These are phyloP conservation scores for Camelina sativa DNA, from an alignment of 345 rosid species.

Conservation along the genomic window DNA sequence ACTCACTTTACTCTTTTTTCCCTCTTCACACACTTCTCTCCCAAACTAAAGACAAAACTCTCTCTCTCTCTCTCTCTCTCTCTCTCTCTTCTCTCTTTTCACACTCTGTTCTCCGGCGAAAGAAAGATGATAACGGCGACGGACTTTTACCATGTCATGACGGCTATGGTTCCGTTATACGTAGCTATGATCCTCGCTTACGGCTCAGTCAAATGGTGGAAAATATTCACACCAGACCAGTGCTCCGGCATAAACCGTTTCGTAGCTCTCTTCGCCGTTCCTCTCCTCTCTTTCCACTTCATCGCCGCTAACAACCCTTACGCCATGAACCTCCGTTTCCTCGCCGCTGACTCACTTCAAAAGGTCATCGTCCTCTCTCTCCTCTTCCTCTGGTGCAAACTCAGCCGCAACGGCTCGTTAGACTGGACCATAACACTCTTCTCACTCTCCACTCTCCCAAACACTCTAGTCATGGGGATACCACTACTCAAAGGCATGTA, in stretches of 20 bases:
- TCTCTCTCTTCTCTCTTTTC: background rate
- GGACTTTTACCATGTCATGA: constrained; percentile 98
- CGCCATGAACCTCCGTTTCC: constrained; percentile 56
- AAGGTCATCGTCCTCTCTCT: constrained; percentile 51
- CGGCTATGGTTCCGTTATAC: constrained; percentile 97
- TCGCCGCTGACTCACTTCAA: constrained; percentile 62
- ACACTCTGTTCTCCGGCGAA: constrained; percentile 15
- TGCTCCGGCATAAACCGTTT: constrained; percentile 99
- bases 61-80: background rate
- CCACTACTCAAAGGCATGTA: constrained; percentile 64
- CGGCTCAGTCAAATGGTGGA: constrained; percentile 99
- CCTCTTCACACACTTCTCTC: constrained; percentile 14
- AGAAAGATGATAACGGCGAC: constrained; percentile 64
- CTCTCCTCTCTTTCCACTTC: constrained; percentile 94
- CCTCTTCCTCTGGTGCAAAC: constrained; percentile 56
- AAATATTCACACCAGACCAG: constrained; percentile 93
- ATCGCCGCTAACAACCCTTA: constrained; percentile 56
- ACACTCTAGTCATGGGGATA: constrained; percentile 64
- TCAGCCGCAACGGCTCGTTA: constrained; percentile 43
- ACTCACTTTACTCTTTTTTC: constrained; percentile 29
- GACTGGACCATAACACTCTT: constrained; percentile 64
- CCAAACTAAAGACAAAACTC: constrained; percentile 8
- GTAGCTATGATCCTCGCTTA: constrained; percentile 97
- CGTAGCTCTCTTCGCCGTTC: constrained; percentile 97
- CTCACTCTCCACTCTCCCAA: constrained; percentile 56